phyloP scores from a whole-genome alignment of 2,329 filamentous ascomycete species.

The Orbilia oligospora region DNA sequence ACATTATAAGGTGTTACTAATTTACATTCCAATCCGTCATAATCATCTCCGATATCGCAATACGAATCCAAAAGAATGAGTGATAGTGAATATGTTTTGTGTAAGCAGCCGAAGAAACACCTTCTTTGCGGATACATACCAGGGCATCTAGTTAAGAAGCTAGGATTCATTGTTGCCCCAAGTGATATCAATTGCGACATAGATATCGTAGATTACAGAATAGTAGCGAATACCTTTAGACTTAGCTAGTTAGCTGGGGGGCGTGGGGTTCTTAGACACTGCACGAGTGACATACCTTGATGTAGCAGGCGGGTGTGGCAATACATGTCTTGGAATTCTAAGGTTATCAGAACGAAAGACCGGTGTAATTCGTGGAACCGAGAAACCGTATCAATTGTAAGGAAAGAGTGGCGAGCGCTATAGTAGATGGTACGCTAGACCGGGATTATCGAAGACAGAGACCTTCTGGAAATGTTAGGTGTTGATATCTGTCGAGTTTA shows the following conservation, averaged over 20 bases:
- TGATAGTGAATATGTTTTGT: not conserved
- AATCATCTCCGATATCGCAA: conserved; percentile 49
- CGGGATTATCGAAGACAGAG: conserved; percentile 10
- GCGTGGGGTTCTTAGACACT: conserved; percentile 14
- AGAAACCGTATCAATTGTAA: conserved; percentile 34
- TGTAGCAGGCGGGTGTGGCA: conserved; percentile 29
- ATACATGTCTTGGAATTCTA: conserved; percentile 28
- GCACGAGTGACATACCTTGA: conserved; percentile 16
- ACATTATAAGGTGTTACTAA: not conserved
- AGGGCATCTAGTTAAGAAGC: conserved; percentile 14
- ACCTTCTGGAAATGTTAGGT: conserved; percentile 61
- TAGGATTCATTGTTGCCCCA: conserved; percentile 9
- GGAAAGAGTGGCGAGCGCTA: conserved; percentile 29
- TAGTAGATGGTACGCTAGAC: conserved; percentile 15
- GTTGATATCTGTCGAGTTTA: conserved; percentile 33
- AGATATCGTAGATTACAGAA: conserved; percentile 43
- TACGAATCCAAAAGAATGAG: not conserved
- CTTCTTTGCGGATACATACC: conserved; percentile 43
- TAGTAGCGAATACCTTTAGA: not conserved
- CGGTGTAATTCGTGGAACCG: conserved; percentile 55
- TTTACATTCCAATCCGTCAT: conserved; percentile 1
- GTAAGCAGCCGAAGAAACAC: conserved; percentile 41
- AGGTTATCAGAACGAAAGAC: conserved; percentile 37
- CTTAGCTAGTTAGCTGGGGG: not conserved
- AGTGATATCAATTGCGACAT: conserved; percentile 41